Percentiles rank a stretch among this genome's conserved stretches.
These are phyloP conservation scores for Ophidiomyces ophidiicola DNA, from an alignment of 2,329 filamentous ascomycete genomes.

Conservation along the genomic window DNA sequence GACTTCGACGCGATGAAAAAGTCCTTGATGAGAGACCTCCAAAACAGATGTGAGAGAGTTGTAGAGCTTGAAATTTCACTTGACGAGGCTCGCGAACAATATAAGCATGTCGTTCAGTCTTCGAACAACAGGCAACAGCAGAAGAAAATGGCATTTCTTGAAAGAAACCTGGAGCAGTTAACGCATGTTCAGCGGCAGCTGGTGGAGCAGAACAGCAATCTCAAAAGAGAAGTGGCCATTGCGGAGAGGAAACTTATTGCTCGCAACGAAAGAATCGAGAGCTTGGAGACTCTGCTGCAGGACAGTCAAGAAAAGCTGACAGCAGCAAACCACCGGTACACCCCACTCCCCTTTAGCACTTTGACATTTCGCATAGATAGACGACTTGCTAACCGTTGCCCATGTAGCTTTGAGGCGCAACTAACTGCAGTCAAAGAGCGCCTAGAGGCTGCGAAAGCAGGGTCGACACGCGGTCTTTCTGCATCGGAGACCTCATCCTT, in stretches of 20 bases:
- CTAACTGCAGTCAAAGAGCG: slow-evolving; percentile 95
- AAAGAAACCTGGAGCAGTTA: slow-evolving; percentile 93
- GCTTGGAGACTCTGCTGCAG: slow-evolving; percentile 78
- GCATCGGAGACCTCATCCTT: slow-evolving; percentile 56
- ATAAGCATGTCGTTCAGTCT: slow-evolving; percentile 92
- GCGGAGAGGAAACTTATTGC: slow-evolving; percentile 95
- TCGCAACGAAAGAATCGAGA: slow-evolving; percentile 91
- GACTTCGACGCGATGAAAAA: slow-evolving; percentile 99
- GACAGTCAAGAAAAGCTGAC: slow-evolving; percentile 98
- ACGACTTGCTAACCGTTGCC: slow-evolving; percentile 10
- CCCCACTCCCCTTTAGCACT: slow-evolving; percentile 17
- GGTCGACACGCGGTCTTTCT: slow-evolving; percentile 72
- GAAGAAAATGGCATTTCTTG: slow-evolving; percentile 99
- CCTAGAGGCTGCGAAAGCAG: slow-evolving; percentile 85
- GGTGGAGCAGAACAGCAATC: slow-evolving; percentile 88
- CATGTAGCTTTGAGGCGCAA: slow-evolving; percentile 80
- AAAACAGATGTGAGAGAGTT: slow-evolving; percentile 95
- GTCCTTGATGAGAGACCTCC: slow-evolving; percentile 93
- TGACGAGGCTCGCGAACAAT: slow-evolving; percentile 95
- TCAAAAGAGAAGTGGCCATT: slow-evolving; percentile 99
- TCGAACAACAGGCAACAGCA: slow-evolving; percentile 98
- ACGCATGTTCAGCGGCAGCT: slow-evolving; percentile 95
- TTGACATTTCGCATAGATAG: too few species aligned
- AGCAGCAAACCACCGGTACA: slow-evolving; percentile 90
- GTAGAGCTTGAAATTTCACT: slow-evolving; percentile 96